These are phyloP conservation scores for Cerrena zonata DNA, from an alignment of 1,284 basidiomycete genomes.

Conservation along the genomic window DNA sequence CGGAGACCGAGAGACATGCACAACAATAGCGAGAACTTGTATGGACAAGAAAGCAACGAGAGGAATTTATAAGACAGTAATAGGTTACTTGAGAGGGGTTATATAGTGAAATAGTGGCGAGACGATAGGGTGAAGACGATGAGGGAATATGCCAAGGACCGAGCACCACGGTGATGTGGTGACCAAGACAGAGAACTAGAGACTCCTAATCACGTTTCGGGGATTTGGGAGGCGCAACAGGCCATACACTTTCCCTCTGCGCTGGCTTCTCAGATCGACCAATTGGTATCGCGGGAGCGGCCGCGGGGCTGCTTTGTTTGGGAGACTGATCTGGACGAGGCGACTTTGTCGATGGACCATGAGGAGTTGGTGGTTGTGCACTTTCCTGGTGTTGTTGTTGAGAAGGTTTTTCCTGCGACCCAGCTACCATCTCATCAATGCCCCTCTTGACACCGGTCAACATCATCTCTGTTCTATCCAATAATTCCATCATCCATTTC, in stretches of 20 bases:
- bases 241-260: constrained; percentile 30
- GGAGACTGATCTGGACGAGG: not conserved
- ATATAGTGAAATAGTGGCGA: too few relatives aligned
- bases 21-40: too few relatives aligned
- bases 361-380: constrained; percentile 11
- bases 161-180: too few relatives aligned
- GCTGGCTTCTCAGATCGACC: constrained; percentile 22
- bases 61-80: too few relatives aligned
- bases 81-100: too few relatives aligned
- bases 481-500: constrained; percentile 59
- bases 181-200: not conserved
- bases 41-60: too few relatives aligned
- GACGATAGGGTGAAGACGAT: too few relatives aligned
- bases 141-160: too few relatives aligned
- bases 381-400: constrained; percentile 9
- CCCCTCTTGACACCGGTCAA: constrained; percentile 65
- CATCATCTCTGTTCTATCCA: constrained; percentile 66
- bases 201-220: constrained; percentile 23
- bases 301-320: constrained; percentile 7
- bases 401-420: constrained; percentile 7
- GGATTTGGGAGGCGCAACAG: constrained; percentile 25
- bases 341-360: too few relatives aligned
- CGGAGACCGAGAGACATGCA: too few relatives aligned
- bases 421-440: constrained; percentile 61
- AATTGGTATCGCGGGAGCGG: constrained; percentile 27